Evolutionary conservation across 2,329 filamentous ascomycete species (phyloP).

Genomic region (Paraconiothyrium brasiliense): DNA sequence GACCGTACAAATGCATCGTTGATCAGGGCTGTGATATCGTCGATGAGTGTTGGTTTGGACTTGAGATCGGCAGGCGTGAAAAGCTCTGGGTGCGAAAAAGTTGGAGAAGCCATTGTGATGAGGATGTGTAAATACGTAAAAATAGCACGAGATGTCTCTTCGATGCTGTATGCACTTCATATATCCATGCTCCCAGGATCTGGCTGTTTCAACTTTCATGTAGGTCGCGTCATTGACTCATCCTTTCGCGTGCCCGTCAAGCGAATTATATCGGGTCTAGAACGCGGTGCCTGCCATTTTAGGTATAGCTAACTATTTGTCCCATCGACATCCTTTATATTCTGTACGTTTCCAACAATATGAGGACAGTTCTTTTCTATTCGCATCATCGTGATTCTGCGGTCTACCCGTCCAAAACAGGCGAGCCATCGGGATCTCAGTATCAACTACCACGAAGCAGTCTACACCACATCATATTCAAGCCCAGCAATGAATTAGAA

Average conservation of each 20-base stretch:
- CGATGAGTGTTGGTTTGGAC: not conserved
- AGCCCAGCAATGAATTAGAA: too few relatives aligned
- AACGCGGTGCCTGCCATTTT: not conserved
- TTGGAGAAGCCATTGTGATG: not conserved
- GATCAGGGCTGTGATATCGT: not conserved
- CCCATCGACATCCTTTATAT: too few relatives aligned
- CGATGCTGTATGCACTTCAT: not conserved
- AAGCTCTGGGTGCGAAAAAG: not conserved
- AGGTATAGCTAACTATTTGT: not conserved
- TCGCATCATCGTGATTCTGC: not conserved
- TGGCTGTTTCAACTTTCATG: not conserved
- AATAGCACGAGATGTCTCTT: not conserved
- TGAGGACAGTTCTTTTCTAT: too few relatives aligned
- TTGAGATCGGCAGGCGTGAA: slow-evolving; percentile 1
- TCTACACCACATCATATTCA: too few relatives aligned
- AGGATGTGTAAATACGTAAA: not conserved
- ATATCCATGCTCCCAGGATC: too few relatives aligned
- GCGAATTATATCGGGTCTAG: not conserved
- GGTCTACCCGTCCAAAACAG: not conserved
- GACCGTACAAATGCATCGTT: slow-evolving; percentile 6
- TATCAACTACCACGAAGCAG: too few relatives aligned
- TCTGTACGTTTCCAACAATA: too few relatives aligned
- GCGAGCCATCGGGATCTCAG: too few relatives aligned
- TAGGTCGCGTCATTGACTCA: not conserved
- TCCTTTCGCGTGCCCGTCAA: not conserved